A percentile compares a stretch with the other conserved stretches of the same genome.
Conservation (phyloP, 805 yeast genomes). For the Hanseniaspora hatyaiensis region DNA sequence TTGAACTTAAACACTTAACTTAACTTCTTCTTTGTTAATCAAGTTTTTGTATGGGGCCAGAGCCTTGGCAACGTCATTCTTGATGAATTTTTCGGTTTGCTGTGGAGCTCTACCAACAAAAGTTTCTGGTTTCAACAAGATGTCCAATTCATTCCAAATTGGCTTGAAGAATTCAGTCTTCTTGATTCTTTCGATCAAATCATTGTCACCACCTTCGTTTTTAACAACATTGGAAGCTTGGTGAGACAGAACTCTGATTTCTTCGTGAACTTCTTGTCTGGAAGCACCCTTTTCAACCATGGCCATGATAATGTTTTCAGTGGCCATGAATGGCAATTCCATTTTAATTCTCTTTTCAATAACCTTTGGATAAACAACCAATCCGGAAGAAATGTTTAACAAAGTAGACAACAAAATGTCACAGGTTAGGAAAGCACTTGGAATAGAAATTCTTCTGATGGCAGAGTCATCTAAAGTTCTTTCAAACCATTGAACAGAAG, state of each 20-base stretch:
- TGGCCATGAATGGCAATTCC: conserved; percentile 98
- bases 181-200: conserved; percentile 77
- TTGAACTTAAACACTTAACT: conserved; percentile 73
- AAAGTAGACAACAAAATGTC: conserved; percentile 84
- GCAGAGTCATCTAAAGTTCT: conserved; percentile 98
- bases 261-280: conserved; percentile 97
- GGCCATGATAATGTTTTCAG: conserved; percentile 98
- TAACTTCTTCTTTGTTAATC: conserved; percentile 57
- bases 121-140: conserved; percentile 77
- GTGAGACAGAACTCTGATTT: conserved; percentile 90
- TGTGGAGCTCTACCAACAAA: conserved; percentile 98
- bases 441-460: conserved; percentile 89
- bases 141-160: conserved; percentile 71
- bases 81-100: conserved; percentile 88
- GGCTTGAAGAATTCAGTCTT: conserved; percentile 75
- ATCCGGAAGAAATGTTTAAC: conserved; percentile 83
- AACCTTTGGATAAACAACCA: conserved; percentile 97
- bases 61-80: conserved; percentile 73
- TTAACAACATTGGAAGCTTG: conserved; percentile 96
- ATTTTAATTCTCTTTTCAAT: conserved; percentile 90
- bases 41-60: conserved; percentile 50
- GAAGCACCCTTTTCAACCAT: conserved; percentile 97
- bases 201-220: conserved; percentile 97
- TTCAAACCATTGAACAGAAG: conserved; percentile 98
- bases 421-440: conserved; percentile 91